Percentiles rank a stretch among this genome's conserved stretches.
phyloP scores from a whole-genome alignment of 2,329 filamentous ascomycete species.

The Epichloe baconii region DNA sequence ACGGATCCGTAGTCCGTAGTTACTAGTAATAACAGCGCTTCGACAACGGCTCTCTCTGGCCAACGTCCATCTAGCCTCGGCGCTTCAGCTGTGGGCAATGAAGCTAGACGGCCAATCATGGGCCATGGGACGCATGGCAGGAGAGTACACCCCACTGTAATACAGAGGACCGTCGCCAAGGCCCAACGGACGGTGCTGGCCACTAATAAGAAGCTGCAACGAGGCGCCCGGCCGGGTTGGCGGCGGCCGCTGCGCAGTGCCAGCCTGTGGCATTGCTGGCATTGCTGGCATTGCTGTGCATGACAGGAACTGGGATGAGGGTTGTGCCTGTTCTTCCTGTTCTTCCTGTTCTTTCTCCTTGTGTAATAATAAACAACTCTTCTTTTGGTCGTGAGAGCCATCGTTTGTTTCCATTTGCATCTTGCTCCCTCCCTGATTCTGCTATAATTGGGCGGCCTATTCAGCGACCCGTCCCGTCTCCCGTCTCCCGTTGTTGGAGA shows the following conservation, averaged over 20 bases:
- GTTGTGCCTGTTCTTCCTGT: no score
- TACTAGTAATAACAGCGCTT: neutral
- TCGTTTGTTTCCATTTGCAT: neutral
- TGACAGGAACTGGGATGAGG: no score
- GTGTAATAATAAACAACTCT: neutral
- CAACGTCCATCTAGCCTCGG: neutral
- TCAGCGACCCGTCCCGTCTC: constrained; percentile 9
- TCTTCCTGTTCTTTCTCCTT: neutral
- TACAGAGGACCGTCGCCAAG: neutral
- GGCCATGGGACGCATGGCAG: neutral
- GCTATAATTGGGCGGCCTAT: constrained; percentile 7
- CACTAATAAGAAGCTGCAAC: constrained; percentile 1
- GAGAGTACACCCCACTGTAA: neutral
- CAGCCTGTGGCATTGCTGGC: no score
- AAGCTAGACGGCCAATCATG: neutral
- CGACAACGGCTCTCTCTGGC: neutral
- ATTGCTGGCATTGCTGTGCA: no score
- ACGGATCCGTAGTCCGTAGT: no score
- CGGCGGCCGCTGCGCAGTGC: no score
- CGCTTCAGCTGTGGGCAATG: neutral
- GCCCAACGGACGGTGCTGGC: neutral
- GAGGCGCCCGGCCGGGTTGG: neutral
- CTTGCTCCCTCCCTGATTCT: no score
- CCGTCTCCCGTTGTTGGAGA: neutral
- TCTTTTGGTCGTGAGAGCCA: neutral